Conservation (phyloP, 2,329 filamentous ascomycete genomes). For the Microcera coccophila region DNA sequence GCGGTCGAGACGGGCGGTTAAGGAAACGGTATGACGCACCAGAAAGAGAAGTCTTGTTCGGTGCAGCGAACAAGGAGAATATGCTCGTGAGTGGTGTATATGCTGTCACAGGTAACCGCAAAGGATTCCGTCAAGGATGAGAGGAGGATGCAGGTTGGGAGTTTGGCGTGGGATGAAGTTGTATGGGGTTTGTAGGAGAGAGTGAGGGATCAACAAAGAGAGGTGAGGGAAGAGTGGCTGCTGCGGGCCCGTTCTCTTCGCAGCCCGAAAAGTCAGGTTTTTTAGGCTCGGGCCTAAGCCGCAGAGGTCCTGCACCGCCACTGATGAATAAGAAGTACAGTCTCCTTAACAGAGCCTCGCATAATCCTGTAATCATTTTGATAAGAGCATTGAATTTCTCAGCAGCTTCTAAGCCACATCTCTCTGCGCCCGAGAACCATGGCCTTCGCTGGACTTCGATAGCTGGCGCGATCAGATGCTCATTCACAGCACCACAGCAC, state of each 20-base stretch:
- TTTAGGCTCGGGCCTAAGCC: conserved; percentile 14
- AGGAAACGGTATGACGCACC: conserved; percentile 27
- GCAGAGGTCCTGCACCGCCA: conserved; percentile 26
- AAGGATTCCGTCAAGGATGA: conserved; percentile 27
- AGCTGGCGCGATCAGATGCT: conserved; percentile 19
- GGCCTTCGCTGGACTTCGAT: conserved; percentile 27
- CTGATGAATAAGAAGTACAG: conserved; percentile 21
- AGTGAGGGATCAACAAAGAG: conserved; percentile 27
- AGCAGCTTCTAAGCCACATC: conserved; percentile 7
- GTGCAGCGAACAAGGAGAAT: conserved; percentile 14
- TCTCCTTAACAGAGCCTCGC: conserved; percentile 24
- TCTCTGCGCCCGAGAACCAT: conserved; percentile 11
- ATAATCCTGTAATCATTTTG: conserved; percentile 16
- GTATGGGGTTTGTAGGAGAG: conserved; percentile 23
- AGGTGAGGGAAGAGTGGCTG: conserved; percentile 26
- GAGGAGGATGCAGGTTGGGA: conserved; percentile 21
- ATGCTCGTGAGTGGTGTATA: conserved; percentile 3
- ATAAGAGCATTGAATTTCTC: conserved; percentile 17
- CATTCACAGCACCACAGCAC: conserved; percentile 18
- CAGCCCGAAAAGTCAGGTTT: conserved; percentile 34
- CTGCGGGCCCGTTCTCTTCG: conserved; percentile 18
- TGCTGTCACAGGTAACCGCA: conserved; percentile 16
- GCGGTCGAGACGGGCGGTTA: conserved; percentile 12
- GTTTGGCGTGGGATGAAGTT: conserved; percentile 2
- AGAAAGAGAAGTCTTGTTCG: conserved; percentile 21